A percentile compares a stretch with the other conserved stretches of the same genome.
Conservation (phyloP, 2,329 filamentous ascomycete genomes). For the Ceratocystis cacaofunesta region DNA sequence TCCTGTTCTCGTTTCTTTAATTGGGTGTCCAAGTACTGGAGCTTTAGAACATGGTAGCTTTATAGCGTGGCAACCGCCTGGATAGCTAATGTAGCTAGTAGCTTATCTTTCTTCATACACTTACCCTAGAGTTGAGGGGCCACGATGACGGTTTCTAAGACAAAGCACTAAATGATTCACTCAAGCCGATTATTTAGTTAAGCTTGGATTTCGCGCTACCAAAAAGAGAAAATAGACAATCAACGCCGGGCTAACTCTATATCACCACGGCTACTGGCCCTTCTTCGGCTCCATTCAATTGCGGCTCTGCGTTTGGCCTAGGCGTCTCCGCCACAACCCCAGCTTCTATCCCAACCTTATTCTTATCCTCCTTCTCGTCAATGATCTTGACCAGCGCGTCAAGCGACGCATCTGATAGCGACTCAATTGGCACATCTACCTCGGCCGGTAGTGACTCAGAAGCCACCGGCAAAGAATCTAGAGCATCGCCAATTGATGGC, state of each 20-base stretch:
- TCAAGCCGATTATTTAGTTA: too few relatives aligned
- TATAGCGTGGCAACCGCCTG: too few relatives aligned
- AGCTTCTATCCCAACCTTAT: neutral
- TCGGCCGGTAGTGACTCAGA: neutral
- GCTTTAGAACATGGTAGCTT: too few relatives aligned
- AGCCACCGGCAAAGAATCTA: neutral
- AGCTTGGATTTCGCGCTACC: too few relatives aligned
- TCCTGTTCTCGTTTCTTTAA: neutral
- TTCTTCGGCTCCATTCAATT: neutral
- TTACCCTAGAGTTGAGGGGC: too few relatives aligned
- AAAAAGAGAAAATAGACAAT: neutral
- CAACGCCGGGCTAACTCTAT: neutral
- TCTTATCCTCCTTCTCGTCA: neutral
- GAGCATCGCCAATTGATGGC: neutral
- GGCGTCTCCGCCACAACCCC: neutral
- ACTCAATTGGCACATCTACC: neutral
- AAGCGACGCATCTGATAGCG: constrained; percentile 4
- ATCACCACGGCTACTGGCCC: neutral
- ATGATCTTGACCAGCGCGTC: neutral
- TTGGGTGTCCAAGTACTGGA: too few relatives aligned
- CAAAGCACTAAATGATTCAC: too few relatives aligned
- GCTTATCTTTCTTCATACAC: too few relatives aligned
- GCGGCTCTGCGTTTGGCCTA: neutral
- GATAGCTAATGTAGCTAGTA: too few relatives aligned
- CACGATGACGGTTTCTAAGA: too few relatives aligned